Evolutionary conservation across 1,284 basidiomycete genomes (phyloP).

Genomic region (Mycena citricolor): DNA sequence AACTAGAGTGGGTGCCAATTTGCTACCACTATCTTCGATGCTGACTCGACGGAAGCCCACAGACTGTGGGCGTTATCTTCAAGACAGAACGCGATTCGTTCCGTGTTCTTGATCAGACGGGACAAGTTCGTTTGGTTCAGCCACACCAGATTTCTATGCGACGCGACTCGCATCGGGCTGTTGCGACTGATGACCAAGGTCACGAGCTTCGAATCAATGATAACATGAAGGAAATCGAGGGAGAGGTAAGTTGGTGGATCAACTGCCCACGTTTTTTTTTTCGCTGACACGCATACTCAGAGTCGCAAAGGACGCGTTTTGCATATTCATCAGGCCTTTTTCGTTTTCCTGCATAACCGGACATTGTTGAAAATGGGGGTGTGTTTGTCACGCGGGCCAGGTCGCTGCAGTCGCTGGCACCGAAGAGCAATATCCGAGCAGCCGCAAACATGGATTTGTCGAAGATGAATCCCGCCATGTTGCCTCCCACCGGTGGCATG

Average conservation of each 20-base stretch:
- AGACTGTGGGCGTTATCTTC: conserved; percentile 96
- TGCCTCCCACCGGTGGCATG: conserved; percentile 68
- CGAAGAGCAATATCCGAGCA: conserved; percentile 68
- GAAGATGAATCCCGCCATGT: conserved; percentile 92
- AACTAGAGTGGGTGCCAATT: conserved; percentile 77
- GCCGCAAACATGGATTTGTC: conserved; percentile 68
- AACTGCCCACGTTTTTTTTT: conserved; percentile 8
- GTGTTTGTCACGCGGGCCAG: conserved; percentile 89
- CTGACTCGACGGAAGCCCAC: conserved; percentile 61
- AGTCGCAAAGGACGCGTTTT: conserved; percentile 90
- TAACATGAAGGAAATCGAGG: conserved; percentile 91
- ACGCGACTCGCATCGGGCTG: conserved; percentile 78
- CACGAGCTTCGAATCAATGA: conserved; percentile 85
- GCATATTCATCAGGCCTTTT: conserved; percentile 94
- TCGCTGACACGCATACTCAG: conserved; percentile 36
- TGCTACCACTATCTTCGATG: no score
- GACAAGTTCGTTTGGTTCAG: conserved; percentile 85
- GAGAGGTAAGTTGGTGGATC: conserved; percentile 60
- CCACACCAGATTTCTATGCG: conserved; percentile 95
- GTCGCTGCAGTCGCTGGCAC: conserved; percentile 79
- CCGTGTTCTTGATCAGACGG: conserved; percentile 94
- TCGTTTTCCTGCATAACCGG: conserved; percentile 95
- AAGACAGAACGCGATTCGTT: conserved; percentile 96
- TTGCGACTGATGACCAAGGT: conserved; percentile 89
- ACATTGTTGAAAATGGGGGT: conserved; percentile 88